Evolutionary conservation across 83 land plant species (phyloP).

Genomic region (Picea mariana): DNA sequence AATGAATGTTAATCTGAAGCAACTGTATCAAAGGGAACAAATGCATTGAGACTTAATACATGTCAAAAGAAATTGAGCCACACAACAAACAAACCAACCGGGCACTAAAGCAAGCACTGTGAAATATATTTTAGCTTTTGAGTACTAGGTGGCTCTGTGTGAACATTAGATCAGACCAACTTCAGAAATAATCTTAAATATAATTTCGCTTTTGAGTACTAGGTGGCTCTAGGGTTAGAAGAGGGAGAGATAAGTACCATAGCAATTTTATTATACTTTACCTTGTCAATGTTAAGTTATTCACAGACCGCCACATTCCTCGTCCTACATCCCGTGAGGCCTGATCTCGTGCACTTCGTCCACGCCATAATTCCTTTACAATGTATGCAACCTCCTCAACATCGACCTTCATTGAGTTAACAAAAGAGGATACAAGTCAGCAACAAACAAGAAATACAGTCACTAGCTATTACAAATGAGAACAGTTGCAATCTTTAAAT

Average conservation of each 20-base stretch:
- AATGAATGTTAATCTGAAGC: background rate
- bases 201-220: background rate
- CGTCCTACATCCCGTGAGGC: slow-evolving; percentile 73
- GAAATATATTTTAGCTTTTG: background rate
- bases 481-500: background rate
- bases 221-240: background rate
- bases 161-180: no score
- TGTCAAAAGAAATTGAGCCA: background rate
- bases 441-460: background rate
- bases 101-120: background rate
- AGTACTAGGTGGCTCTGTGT: no score
- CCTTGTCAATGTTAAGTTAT: slow-evolving; percentile 91
- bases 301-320: slow-evolving; percentile 97
- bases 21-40: background rate
- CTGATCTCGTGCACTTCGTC: slow-evolving; percentile 91
- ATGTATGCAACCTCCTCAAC: slow-evolving; percentile 88
- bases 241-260: background rate
- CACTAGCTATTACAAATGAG: background rate
- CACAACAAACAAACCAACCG: background rate
- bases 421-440: background rate
- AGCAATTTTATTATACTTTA: slow-evolving; percentile 16
- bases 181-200: background rate
- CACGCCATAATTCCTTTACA: slow-evolving; percentile 96
- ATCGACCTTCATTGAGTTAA: slow-evolving; percentile 69
- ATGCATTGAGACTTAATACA: background rate